Conservation (phyloP, 208 protist species). For the Trypanosoma grayi region DNA sequence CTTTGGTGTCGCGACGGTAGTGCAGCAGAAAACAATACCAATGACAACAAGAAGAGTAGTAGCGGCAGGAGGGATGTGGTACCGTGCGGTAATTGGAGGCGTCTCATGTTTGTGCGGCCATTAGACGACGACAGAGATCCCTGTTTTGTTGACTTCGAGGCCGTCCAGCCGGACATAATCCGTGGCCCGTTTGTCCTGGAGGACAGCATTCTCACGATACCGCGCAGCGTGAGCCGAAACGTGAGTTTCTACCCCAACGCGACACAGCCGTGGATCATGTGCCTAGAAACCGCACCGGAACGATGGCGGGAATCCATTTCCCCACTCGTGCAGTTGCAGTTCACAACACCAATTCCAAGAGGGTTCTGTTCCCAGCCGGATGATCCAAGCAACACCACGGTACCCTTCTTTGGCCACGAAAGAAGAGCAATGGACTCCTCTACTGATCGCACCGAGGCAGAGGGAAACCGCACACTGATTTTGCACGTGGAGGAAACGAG, state of each 20-base stretch:
- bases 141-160: slow-evolving; percentile 63
- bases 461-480: slow-evolving; percentile 57
- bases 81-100: slow-evolving; percentile 50
- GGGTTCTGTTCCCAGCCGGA: slow-evolving; percentile 54
- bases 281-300: slow-evolving; percentile 57
- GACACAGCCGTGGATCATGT: slow-evolving; percentile 75
- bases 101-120: slow-evolving; percentile 71
- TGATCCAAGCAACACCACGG: slow-evolving; percentile 65
- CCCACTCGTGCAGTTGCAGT: slow-evolving; percentile 61
- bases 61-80: no score
- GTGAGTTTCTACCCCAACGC: slow-evolving; percentile 41
- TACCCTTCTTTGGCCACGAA: slow-evolving; percentile 40
- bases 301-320: slow-evolving; percentile 52
- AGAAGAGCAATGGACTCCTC: no score
- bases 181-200: slow-evolving; percentile 60
- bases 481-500: slow-evolving; percentile 49
- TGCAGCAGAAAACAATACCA: slow-evolving; percentile 10
- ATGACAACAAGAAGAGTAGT: no score
- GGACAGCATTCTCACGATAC: slow-evolving; percentile 54
- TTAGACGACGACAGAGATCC: slow-evolving; percentile 60
- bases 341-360: slow-evolving; percentile 40
- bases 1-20: slow-evolving; percentile 49
- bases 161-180: slow-evolving; percentile 27
- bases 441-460: slow-evolving; percentile 30
- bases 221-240: slow-evolving; percentile 31